phyloP scores from a whole-genome alignment of 202 grass and related monocot genomes.

The Digitaria exilis region DNA sequence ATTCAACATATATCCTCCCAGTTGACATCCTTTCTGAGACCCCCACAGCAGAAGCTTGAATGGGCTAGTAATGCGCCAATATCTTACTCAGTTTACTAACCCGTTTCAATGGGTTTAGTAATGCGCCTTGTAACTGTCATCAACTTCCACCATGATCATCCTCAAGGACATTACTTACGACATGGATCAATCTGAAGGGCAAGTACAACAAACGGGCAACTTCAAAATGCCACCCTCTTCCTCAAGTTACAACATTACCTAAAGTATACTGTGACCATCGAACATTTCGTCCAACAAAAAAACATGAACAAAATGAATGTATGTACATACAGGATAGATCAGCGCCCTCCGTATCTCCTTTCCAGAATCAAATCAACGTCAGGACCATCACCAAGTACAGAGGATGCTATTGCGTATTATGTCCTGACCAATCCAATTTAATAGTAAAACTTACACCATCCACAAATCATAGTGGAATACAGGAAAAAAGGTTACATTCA shows the following conservation, averaged over 20 bases:
- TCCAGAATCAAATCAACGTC: not conserved
- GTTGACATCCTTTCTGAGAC: constrained; percentile 67
- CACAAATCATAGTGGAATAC: not conserved
- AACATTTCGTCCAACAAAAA: not conserved
- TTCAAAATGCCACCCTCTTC: no score
- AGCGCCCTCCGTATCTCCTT: not conserved
- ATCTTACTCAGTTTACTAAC: not conserved
- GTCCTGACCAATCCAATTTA: constrained; percentile 25
- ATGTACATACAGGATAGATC: not conserved
- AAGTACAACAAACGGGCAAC: not conserved
- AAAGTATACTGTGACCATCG: not conserved
- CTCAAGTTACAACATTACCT: not conserved
- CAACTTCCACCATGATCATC: no score
- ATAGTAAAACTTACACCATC: constrained; percentile 27
- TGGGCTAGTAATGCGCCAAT: constrained; percentile 59
- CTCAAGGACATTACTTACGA: not conserved
- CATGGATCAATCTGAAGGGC: not conserved
- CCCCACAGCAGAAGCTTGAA: constrained; percentile 64
- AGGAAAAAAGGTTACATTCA: not conserved
- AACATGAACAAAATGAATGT: no score
- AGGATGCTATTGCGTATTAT: not conserved
- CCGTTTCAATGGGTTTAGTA: not conserved
- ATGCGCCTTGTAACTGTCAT: no score
- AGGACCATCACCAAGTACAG: not conserved
- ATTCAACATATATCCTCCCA: constrained; percentile 59